Evolutionary conservation across 345 rosid genomes (phyloP), one percentile per base, ranked within the genome.

Genomic region (Sonneratia alba): DNA sequence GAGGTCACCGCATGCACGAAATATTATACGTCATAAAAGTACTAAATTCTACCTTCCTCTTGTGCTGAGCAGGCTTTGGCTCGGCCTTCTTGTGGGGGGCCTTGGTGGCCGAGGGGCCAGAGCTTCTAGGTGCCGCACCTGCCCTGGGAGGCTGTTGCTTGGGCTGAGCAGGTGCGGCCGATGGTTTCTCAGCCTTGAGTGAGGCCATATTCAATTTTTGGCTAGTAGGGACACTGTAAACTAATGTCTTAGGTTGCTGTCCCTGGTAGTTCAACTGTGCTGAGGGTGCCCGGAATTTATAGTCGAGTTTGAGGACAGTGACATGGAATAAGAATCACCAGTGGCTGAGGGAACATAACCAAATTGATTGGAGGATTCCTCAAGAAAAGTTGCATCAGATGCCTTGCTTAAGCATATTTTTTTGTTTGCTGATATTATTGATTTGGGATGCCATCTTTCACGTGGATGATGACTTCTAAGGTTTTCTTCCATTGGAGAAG

Each of bases 101-200:
- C 72, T 80, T 87, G 73, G 88, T 36, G 37, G 77, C 75, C 5
- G 85, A 34, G 72, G 51, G 51, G 51, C 72, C 80, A 40, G 77
- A 72, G 3, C 73, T 79, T 71, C 77, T 87, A 24, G 87, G 76
- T 4, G 79, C 45, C 22, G 51, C 32, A 43, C 75, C 22, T 10
- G 76, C 42, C 65, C 74, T 79, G 48, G 77, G 56, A 13, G 85
- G 71, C 59, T 77, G 83, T 72, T 84, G 82, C 85, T 86, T 81
- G 72, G 64, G 36, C 76, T 76, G 83, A 34, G 75, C 32, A 6
- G 77, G 51, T 64, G 51, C 24, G 36, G 76, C 77, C 63, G 45
- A 77, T n/a, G 89, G 85, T 78, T 87, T 87, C 73, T 75, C 87
- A 65, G 82, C 76, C 75, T 85, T 85, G 68, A 78, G 43, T 68